A percentile compares a stretch with the other conserved stretches of the same genome.
Evolutionary conservation across 176 grass and related monocot species (phyloP).

Genomic region (Zea mays): DNA sequence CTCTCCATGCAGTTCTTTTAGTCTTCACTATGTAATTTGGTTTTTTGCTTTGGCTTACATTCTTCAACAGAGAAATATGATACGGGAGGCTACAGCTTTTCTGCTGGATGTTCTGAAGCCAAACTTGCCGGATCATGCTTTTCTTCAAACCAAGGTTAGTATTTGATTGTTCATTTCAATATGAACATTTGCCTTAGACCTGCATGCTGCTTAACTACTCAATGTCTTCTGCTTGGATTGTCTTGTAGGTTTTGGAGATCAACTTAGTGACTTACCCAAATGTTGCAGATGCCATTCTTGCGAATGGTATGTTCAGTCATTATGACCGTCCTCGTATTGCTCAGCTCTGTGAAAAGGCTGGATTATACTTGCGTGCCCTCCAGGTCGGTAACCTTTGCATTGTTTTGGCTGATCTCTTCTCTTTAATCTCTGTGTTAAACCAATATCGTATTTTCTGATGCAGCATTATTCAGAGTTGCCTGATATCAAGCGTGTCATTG

Average conservation of each 20-base stretch:
- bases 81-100: constrained; percentile 92
- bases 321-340: constrained; percentile 97
- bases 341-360: constrained; percentile 96
- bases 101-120: constrained; percentile 94
- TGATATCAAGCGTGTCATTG: too few relatives aligned
- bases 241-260: constrained; percentile 86
- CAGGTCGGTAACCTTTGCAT: constrained; percentile 57
- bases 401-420: constrained; percentile 6
- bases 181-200: too few relatives aligned
- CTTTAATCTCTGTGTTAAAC: constrained; percentile 16
- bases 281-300: constrained; percentile 33
- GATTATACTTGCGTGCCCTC: constrained; percentile 90
- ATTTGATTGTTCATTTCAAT: too few relatives aligned
- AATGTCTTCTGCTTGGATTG: not conserved
- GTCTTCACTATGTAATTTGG: not conserved
- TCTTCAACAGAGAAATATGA: constrained; percentile 74
- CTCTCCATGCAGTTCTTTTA: not conserved
- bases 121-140: constrained; percentile 86
- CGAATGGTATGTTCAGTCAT: constrained; percentile 98
- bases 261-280: constrained; percentile 93
- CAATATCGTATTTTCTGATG: constrained; percentile 10
- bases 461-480: too few relatives aligned
- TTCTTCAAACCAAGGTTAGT: constrained; percentile 85
- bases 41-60: constrained; percentile 19
- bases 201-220: too few relatives aligned